Percentiles rank a stretch among this genome's conserved stretches.
Conservation (phyloP, 2,329 filamentous ascomycete species). For the Delphinella strobiligena region DNA sequence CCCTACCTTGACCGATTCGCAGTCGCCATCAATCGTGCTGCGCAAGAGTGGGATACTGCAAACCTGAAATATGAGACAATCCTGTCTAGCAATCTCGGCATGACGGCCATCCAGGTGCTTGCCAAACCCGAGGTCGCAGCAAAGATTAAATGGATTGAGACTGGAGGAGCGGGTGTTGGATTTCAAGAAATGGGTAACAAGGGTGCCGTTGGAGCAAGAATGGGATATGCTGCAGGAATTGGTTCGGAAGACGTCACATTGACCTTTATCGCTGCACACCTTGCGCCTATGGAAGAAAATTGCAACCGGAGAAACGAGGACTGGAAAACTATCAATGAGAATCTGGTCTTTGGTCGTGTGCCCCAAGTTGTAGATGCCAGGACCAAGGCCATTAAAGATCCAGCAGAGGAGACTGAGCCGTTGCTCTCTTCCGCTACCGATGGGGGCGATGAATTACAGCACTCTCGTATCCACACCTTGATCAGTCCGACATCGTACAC, state of each 20-base stretch:
- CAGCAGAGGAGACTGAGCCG: conserved; percentile 16
- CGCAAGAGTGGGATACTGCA: conserved; percentile 31
- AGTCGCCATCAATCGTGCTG: conserved; percentile 43
- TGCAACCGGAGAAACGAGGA: conserved; percentile 68
- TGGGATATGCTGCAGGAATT: conserved; percentile 45
- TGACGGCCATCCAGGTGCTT: conserved; percentile 84
- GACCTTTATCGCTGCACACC: conserved; percentile 78
- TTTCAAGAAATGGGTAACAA: conserved; percentile 89
- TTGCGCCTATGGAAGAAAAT: conserved; percentile 78
- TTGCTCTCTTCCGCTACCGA: conserved; percentile 24
- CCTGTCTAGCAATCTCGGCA: conserved; percentile 63
- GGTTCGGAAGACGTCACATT: conserved; percentile 45
- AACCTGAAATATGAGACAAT: conserved; percentile 60
- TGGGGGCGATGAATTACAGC: conserved; percentile 7
- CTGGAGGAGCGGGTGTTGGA: conserved; percentile 76
- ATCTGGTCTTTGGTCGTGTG: conserved; percentile 54
- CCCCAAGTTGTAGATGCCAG: conserved; percentile 3
- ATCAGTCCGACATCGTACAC: conserved; percentile 39
- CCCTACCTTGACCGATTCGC: conserved; percentile 65
- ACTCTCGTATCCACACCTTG: conserved; percentile 21
- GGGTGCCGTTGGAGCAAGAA: conserved; percentile 70
- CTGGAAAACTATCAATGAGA: conserved; percentile 73
- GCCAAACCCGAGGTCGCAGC: conserved; percentile 48
- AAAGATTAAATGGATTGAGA: conserved; percentile 53
- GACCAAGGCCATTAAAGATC: conserved; percentile 7